A percentile compares a stretch with the other conserved stretches of the same genome.
Evolutionary conservation across 1,284 basidiomycete genomes (phyloP).

Genomic region (Ceratobasidium papillatum): DNA sequence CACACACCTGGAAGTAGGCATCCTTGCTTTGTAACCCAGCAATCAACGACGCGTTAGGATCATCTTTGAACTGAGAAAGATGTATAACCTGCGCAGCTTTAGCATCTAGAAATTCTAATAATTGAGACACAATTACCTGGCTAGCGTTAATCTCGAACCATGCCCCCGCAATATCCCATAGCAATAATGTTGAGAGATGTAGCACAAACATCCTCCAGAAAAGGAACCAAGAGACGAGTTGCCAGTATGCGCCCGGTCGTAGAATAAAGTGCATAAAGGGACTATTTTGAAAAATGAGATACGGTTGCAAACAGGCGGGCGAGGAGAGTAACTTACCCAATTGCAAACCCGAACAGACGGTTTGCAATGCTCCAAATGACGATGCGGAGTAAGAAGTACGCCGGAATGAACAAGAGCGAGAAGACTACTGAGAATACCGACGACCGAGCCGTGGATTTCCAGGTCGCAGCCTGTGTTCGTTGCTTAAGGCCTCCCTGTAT

Average conservation of each 20-base stretch:
- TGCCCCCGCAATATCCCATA: conserved; percentile 35
- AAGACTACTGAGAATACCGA: conserved; percentile 2
- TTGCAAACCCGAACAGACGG: conserved; percentile 7
- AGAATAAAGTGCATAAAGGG: conserved; percentile 34
- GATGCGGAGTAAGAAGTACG: conserved; percentile 7
- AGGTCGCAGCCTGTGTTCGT: conserved; percentile 8
- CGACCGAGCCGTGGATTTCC: conserved; percentile 4
- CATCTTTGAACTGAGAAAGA: conserved; percentile 35
- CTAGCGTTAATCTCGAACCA: conserved; percentile 36
- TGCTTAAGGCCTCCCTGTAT: conserved; percentile 20
- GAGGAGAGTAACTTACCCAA: neutral
- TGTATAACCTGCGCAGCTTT: conserved; percentile 11
- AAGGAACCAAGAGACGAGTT: conserved; percentile 13
- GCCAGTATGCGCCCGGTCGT: conserved; percentile 14
- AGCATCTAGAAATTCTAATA: neutral
- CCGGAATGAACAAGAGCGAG: neutral
- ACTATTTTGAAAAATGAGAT: neutral
- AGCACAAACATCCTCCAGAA: conserved; percentile 31
- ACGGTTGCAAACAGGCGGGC: neutral
- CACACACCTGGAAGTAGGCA: conserved; percentile 27
- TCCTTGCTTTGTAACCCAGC: conserved; percentile 33
- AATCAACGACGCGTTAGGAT: conserved; percentile 31
- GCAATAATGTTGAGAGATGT: conserved; percentile 8
- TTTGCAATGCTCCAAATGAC: conserved; percentile 3
- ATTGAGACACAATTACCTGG: neutral